These are phyloP conservation scores for Clonostachys chloroleuca DNA, from an alignment of 2,329 filamentous ascomycete species.

Conservation along the genomic window DNA sequence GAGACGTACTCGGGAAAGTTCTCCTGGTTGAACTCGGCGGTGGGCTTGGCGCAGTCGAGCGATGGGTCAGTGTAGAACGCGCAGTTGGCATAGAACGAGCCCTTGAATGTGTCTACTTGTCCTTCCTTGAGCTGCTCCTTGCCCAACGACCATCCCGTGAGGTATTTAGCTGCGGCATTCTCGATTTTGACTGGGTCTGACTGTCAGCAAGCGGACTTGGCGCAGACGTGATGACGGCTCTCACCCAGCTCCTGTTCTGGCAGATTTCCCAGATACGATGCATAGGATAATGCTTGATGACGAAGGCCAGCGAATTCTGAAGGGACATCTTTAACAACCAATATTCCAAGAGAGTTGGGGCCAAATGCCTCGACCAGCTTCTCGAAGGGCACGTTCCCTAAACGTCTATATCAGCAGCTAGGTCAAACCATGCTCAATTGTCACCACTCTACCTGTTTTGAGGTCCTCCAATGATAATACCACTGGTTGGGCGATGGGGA, in stretches of 20 bases:
- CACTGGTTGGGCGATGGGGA: conserved; percentile 42
- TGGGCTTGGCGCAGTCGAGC: conserved; percentile 59
- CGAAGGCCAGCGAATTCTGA: conserved; percentile 67
- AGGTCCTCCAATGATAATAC: conserved; percentile 60
- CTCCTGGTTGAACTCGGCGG: conserved; percentile 47
- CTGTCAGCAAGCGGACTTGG: not conserved
- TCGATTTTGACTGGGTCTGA: conserved; percentile 44
- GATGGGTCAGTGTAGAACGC: conserved; percentile 66
- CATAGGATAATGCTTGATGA: conserved; percentile 73
- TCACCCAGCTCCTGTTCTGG: conserved; percentile 66
- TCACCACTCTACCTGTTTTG: conserved; percentile 40
- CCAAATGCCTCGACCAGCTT: conserved; percentile 80
- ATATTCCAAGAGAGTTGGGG: conserved; percentile 83
- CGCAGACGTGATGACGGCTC: conserved; percentile 7
- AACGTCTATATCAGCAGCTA: conserved; percentile 1
- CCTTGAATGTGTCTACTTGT: conserved; percentile 75
- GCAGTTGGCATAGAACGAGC: conserved; percentile 81
- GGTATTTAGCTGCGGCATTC: conserved; percentile 56
- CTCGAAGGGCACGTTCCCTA: conserved; percentile 64
- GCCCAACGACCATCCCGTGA: conserved; percentile 74
- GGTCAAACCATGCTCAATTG: not conserved
- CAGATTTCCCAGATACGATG: conserved; percentile 84
- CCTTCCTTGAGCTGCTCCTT: conserved; percentile 79
- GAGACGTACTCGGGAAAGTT: conserved; percentile 85
- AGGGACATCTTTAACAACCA: conserved; percentile 86